Base-by-base conservation (phyloP, 1,284 basidiomycete genomes). In the Filobasidium uniguttulatum region DNA sequence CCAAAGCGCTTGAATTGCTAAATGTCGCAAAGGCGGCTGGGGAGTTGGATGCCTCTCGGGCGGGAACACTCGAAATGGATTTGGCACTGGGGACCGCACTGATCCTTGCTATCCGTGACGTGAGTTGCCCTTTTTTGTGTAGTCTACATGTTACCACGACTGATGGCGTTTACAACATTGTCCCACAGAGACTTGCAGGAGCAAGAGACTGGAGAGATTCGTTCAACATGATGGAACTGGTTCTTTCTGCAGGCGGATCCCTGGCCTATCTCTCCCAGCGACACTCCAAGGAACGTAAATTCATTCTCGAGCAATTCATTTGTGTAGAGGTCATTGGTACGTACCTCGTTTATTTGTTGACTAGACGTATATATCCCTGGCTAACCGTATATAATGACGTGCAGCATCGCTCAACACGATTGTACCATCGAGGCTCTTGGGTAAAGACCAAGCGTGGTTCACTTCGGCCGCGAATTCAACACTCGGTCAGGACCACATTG, bases 251-350 rank as follows among this genome's bases (percentile, higher is more conserved):
- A 5, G 56, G 54, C 1, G 59, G 59, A 2, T 47, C 57, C 0
- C 54, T 50, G 5, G 34, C 46, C 2, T 59, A 44, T 36, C 46
- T 60, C 20, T 48, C 34, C 14, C 15, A n/a, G 9, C 26, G 35
- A 6, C 44, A 49, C 6, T 57, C 53, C 6, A 36, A 47, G 22
- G 31, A 29, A 2, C 26, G 57, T 12, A 49, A 56, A 14, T 60
- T 59, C 31, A 38, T 60, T 1, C 34, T 60, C 6, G 59, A 60
- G 31, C 56, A 60, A 40, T 54, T 58, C 55, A 53, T 55, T 1
- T 55, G 51, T 36, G 49, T 56, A 5, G 59, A 60, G 37, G 44
- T 59, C 8, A 53, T 58, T 9, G 55, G 58, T 58, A 34, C 26
- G 58, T 48, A n/a, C n/a, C n/a, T n/a, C n/a, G n/a, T n/a, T n/a